Evolutionary conservation across 169 alveolate genomes (phyloP).

Genomic region (Fabrea salina): DNA sequence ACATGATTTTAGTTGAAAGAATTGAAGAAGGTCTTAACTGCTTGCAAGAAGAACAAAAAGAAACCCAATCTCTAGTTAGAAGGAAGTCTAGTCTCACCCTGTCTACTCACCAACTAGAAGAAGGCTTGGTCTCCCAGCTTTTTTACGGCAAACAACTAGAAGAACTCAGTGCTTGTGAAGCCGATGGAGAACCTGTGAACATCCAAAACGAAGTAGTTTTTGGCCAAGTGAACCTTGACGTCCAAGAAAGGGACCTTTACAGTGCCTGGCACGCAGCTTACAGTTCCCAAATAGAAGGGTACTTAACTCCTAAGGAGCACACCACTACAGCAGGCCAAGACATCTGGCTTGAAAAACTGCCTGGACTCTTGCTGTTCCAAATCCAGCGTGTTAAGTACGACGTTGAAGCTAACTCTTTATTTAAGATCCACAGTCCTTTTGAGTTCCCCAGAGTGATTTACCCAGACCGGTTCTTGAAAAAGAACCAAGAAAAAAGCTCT

Average conservation of each 20-base stretch:
- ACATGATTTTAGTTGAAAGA: background rate
- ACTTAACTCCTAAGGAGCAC: background rate
- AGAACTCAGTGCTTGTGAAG: background rate
- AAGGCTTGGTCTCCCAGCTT: background rate
- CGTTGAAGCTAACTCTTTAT: background rate
- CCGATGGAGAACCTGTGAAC: background rate
- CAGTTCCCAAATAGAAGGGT: background rate
- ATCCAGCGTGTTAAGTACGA: background rate
- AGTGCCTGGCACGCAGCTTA: background rate
- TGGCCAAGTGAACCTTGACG: background rate
- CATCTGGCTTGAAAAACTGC: background rate
- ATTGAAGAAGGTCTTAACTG: slow-evolving; percentile 29
- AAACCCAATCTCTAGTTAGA: background rate
- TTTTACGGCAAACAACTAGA: slow-evolving; percentile 20
- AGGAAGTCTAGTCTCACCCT: background rate
- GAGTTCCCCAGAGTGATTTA: slow-evolving; percentile 51
- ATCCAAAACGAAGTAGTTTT: background rate
- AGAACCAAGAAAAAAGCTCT: slow-evolving; percentile 6
- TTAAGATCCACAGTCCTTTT: slow-evolving; percentile 24
- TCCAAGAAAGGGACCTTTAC: background rate
- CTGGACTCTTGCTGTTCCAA: background rate
- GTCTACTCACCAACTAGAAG: background rate
- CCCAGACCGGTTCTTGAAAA: slow-evolving; percentile 49
- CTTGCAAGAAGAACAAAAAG: background rate
- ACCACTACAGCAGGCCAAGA: background rate